Evolutionary conservation across 768 basidiomycete genomes (phyloP), one percentile per base, ranked within the genome.

Genomic region (Russula vinacea): DNA sequence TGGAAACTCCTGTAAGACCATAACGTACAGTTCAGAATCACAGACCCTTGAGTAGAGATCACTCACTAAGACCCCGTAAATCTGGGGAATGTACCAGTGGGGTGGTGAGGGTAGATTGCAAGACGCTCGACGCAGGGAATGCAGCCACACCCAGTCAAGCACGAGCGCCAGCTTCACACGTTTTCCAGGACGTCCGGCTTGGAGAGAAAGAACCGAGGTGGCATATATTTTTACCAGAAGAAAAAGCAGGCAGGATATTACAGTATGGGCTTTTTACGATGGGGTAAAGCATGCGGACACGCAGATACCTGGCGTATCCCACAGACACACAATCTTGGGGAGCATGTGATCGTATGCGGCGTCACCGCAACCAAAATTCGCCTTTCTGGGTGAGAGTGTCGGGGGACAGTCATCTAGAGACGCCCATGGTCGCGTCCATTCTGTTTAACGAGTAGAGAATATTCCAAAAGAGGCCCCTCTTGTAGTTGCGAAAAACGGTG

Each of bases 61-160:
- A 24, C 10, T 75, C 73, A 83, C 85, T 85, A 9, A 88, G 76
- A 10, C 84, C 85, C 22, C 87, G 71, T 33, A 86, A 75, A 72
- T 86, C 85, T 70, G 60, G 52, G 6, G 52, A 45, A 6, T 35
- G 10, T 11, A 39, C 58, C 19, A 56, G 56, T 19, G 51, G 80
- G 63, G 19, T 79, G 47, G 72, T 78, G 13, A 74, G 73, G 54
- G 73, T 77, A 33, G 68, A 66, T 65, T 77, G 76, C 14, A 76
- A 60, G 3, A 73, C 75, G 14, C 69, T 56, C 5, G 67, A 64
- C 17, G 53, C 40, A 13, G 64, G 33, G 26, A 62, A 51, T 6
- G 55, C 35, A 6, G 67, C 58, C 24, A 47, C 56, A 59, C 35
- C 59, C 14, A 66, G 29, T 52, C 58, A 62, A 39, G 53, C 62